Evolutionary conservation across 176 grass and related monocot species (phyloP), one percentile per base, ranked within the genome.

Genomic region (Hsuehochloa calcarea): DNA sequence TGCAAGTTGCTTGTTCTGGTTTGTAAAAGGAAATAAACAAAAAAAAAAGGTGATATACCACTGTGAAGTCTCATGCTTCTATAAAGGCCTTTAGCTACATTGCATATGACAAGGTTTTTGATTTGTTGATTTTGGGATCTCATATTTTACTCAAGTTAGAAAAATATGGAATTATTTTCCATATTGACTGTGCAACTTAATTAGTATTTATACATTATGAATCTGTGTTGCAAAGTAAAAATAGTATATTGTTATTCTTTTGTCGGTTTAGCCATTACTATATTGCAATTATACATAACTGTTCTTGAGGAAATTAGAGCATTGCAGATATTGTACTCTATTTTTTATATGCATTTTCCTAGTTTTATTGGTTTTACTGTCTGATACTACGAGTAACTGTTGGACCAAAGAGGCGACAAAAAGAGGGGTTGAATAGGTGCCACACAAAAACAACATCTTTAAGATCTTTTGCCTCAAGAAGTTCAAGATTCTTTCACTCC

Each of bases 301-400:
- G 12, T 82, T 83, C n/a, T 35, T 10, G 23, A 68, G n/a, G 43
- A 83, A 69, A 61, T 38, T 14, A 83, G 43, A 72, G 17, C 40
- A 39, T 25, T 16, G 13, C 47, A 68, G 9, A 67, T 82, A 44
- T 80, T 81, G 37, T 45, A 49, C 78, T 75, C 31, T 67, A 14
- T 60, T 59, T 19, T 49, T 3, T 29, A 0, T 43, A 29, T 17
- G 65, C 47, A 80, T 19, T 0, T 43, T 56, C 11, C n/a, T 31
- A 55, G 10, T 80, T 80, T 19, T 56, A 55, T 54, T 66, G 62
- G 26, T n/a, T 65, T 27, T 8, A 78, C 51, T 47, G 44, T n/a
- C 73, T 10, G 22, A 26, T 52, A 70, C 34, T 3, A 9, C 4
- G 50, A 52, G 1, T 19, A 52, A 52, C 5, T 34, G 31, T 34